A percentile compares a stretch with the other conserved stretches of the same genome.
Conservation (phyloP, 805 yeast genomes). For the Nakazawaea holstii region DNA sequence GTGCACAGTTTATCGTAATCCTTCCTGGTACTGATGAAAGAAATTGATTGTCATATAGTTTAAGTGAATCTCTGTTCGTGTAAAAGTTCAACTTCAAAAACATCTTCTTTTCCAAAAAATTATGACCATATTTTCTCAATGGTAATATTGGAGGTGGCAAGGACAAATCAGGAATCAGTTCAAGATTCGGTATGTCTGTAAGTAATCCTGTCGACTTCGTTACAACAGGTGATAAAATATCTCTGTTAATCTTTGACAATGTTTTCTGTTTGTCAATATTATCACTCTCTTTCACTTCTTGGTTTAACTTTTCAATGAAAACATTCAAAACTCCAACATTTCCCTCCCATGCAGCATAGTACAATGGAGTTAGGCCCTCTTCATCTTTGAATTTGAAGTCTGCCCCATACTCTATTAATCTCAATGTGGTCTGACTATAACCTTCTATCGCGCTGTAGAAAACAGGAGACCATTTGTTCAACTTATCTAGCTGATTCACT, state of each 20-base stretch:
- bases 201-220: background rate
- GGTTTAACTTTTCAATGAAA: conserved; percentile 37
- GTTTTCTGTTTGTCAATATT: background rate
- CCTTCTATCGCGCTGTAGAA: conserved; percentile 90
- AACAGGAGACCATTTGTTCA: conserved; percentile 91
- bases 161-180: conserved; percentile 82
- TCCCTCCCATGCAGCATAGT: conserved; percentile 93
- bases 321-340: conserved; percentile 76
- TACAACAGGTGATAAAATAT: background rate
- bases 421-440: conserved; percentile 61
- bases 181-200: conserved; percentile 36
- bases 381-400: conserved; percentile 65
- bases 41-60: conserved; percentile 38
- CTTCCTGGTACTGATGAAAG: conserved; percentile 64
- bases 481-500: conserved; percentile 74
- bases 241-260: background rate
- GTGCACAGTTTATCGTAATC: conserved; percentile 71
- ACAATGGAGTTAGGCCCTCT: conserved; percentile 73
- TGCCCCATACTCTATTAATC: conserved; percentile 71
- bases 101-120: conserved; percentile 85
- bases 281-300: conserved; percentile 3
- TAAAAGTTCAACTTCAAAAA: conserved; percentile 73
- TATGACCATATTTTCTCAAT: conserved; percentile 89
- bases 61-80: conserved; percentile 37
- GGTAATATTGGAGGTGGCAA: conserved; percentile 97